phyloP scores from a whole-genome alignment of 352 stramenopile species.

The Phytopythium litorale region DNA sequence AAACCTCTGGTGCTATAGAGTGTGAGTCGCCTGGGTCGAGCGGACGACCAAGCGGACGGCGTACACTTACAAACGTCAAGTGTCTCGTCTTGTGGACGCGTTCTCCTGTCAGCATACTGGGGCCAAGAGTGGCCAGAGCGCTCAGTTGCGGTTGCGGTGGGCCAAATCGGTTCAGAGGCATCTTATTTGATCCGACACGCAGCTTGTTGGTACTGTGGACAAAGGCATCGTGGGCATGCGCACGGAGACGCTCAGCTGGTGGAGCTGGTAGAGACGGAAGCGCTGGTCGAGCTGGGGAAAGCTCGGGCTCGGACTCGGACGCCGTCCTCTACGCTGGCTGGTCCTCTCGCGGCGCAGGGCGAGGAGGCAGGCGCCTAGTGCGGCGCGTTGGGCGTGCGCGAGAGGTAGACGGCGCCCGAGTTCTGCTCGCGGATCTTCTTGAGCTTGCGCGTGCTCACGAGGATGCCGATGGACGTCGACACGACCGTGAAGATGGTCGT shows the following conservation, averaged over 20 bases:
- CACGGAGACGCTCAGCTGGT: no score
- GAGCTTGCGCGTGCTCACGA: conserved; percentile 38
- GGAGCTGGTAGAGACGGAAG: no score
- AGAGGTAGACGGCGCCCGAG: conserved; percentile 30
- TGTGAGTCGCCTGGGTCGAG: neutral
- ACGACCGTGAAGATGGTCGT: conserved; percentile 50
- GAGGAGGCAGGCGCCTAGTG: neutral
- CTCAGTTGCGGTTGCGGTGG: no score
- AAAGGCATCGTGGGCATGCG: no score
- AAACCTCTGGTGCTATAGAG: neutral
- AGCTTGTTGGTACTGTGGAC: no score
- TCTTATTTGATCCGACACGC: no score
- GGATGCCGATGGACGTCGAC: conserved; percentile 41
- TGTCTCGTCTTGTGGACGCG: neutral
- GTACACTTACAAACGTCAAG: neutral
- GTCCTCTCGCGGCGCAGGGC: neutral
- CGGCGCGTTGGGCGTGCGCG: conserved; percentile 13
- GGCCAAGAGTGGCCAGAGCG: no score
- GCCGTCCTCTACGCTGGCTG: no score
- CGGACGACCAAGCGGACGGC: neutral
- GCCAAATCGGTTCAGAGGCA: no score
- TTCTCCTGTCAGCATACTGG: neutral
- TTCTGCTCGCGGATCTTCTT: conserved; percentile 49
- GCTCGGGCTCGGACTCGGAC: no score
- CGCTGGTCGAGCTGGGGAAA: no score